Conservation (phyloP, 2,329 filamentous ascomycete genomes). For the Venturia oleaginea region DNA sequence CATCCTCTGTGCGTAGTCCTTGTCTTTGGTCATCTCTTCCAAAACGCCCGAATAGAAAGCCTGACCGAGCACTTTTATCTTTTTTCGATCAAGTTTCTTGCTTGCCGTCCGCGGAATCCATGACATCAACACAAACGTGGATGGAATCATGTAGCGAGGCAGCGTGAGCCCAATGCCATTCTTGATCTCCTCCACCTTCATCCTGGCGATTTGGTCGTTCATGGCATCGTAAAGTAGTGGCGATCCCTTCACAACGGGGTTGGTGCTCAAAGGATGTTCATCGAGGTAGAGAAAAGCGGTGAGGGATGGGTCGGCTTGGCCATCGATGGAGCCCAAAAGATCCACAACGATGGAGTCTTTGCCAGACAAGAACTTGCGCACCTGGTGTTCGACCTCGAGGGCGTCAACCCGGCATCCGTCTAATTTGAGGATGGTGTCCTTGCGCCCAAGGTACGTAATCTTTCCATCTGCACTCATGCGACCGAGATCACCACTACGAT, state of each 20-base stretch:
- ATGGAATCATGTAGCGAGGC: neutral
- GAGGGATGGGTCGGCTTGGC: neutral
- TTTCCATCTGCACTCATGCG: slow-evolving; percentile 64
- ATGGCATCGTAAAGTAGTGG: too few relatives aligned
- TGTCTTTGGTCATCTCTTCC: too few relatives aligned
- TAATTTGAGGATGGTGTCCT: slow-evolving; percentile 86
- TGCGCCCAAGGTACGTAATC: slow-evolving; percentile 79
- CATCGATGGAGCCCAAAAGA: neutral
- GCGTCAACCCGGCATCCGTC: slow-evolving; percentile 83
- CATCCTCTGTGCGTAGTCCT: too few relatives aligned
- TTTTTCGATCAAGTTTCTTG: too few relatives aligned
- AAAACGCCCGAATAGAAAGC: too few relatives aligned
- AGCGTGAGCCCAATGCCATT: neutral
- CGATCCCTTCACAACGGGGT: too few relatives aligned
- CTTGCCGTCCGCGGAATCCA: too few relatives aligned
- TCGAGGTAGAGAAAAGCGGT: neutral
- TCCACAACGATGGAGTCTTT: neutral
- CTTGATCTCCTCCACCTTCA: neutral
- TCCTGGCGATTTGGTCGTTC: too few relatives aligned
- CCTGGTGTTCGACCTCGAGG: slow-evolving; percentile 80
- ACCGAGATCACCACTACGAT: slow-evolving; percentile 83
- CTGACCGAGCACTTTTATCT: too few relatives aligned
- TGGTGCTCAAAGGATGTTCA: too few relatives aligned
- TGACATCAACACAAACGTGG: too few relatives aligned
- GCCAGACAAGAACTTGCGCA: slow-evolving; percentile 35